Conservation (phyloP, 495 filamentous ascomycete genomes). For the Podospora anserina region DNA sequence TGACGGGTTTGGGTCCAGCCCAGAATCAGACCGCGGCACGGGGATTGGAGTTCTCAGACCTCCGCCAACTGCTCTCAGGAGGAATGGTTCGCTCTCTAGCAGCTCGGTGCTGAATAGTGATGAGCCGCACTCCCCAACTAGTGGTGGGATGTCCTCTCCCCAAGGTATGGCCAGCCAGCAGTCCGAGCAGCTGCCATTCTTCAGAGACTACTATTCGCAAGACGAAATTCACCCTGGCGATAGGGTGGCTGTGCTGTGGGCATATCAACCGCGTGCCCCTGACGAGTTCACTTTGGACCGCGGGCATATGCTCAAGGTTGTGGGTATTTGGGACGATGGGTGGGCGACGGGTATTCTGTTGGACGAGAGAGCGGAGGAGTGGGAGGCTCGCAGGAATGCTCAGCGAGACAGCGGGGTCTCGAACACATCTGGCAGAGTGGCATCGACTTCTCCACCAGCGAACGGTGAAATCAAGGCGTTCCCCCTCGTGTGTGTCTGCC, state of each 20-base stretch:
- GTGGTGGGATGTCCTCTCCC: conserved; percentile 74
- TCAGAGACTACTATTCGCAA: conserved; percentile 98
- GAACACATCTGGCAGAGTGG: conserved; percentile 64
- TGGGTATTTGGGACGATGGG: conserved; percentile 99
- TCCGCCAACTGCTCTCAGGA: conserved; percentile 56
- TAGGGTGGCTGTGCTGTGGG: conserved; percentile 89
- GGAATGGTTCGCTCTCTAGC: conserved; percentile 88
- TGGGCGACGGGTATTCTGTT: conserved; percentile 94
- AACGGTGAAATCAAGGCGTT: conserved; percentile 96
- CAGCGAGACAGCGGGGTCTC: conserved; percentile 94
- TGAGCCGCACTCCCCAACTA: conserved; percentile 73
- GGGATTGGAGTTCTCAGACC: conserved; percentile 51
- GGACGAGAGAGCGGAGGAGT: conserved; percentile 81
- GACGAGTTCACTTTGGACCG: conserved; percentile 94
- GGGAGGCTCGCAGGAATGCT: conserved; percentile 67
- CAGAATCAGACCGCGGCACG: conserved; percentile 62
- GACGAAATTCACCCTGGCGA: conserved; percentile 94
- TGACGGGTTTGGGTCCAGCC: conserved; percentile 75
- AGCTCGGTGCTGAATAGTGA: conserved; percentile 68
- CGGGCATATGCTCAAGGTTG: conserved; percentile 97
- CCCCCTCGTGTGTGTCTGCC: conserved; percentile 94
- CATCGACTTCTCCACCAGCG: conserved; percentile 60
- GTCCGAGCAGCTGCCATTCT: conserved; percentile 89
- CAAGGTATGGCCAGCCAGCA: conserved; percentile 81
- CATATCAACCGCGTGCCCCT: conserved; percentile 86